Evolutionary conservation across 1,284 basidiomycete species (phyloP), one percentile per base, ranked within the genome.

Genomic region (Ganoderma boninense): DNA sequence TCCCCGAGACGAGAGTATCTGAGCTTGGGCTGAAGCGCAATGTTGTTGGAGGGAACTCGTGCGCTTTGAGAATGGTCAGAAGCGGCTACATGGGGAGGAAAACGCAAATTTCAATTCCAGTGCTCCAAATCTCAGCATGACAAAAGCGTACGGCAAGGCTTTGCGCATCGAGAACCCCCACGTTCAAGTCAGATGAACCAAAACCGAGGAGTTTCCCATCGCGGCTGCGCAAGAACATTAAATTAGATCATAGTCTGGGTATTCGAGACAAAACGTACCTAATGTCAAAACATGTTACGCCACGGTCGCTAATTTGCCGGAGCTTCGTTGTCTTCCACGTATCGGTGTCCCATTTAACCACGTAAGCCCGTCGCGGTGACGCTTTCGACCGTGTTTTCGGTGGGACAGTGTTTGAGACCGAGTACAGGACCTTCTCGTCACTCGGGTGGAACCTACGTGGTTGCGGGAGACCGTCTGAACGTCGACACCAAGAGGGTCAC

Each of bases 31-130:
- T 97, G 85, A 99, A 99, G 69, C 89, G 89, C 68, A 99, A 82
- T 1, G 93, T 92, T 0, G 97, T 99, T 1, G 96, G 90, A 2
- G 98, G 96, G 80, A 99, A 97, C 73, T 97, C 95, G 81, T 99
- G 98, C 0, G 97, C 95, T 80, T 96, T 95, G 62, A 98, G 85
- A 71, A 99, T 97, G 43, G 92, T 92, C 43, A 96, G 83, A 11
- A 97, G 81, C 0, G 97, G 96, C 96, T 98, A 69, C n/a, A 66
- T 13, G 68, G 59, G 8, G 40, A 8, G n/a, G 26, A 11, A 38
- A 4, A 4, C 32, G 70, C 35, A 43, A 44, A 35, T 38, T 38
- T 38, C 38, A 38, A 38, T 59, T 16, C 32, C n/a, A 35, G 35
- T 32, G 23, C 38, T 43, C 13, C 42, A 32, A 23, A n/a, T n/a